phyloP scores from a whole-genome alignment of 108 stramenopile species.

The Chaetoceros muelleri region DNA sequence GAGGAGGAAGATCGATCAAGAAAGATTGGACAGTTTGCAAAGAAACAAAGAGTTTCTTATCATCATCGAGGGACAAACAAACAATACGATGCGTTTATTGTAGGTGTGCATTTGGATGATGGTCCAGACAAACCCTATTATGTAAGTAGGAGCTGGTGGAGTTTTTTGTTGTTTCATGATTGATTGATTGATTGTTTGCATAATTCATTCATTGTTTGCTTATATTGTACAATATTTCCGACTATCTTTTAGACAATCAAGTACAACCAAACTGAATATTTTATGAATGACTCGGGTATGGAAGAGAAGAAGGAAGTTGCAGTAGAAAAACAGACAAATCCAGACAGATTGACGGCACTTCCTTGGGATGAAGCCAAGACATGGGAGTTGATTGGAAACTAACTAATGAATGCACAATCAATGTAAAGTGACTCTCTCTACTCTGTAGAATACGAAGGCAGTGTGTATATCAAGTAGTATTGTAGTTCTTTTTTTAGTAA shows the following conservation, averaged over 20 bases:
- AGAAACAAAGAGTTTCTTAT: constrained; percentile 25
- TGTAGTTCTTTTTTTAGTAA: no score
- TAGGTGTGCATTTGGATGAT: constrained; percentile 31
- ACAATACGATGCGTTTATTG: constrained; percentile 14
- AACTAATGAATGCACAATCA: no score
- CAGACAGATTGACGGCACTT: constrained; percentile 22
- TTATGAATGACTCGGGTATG: constrained; percentile 12
- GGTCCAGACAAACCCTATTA: constrained; percentile 33
- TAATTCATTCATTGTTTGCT: background rate
- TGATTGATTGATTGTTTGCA: background rate
- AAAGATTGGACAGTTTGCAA: no score
- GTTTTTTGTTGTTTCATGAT: background rate
- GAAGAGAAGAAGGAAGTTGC: constrained; percentile 1
- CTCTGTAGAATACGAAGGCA: no score
- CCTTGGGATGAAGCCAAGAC: constrained; percentile 19
- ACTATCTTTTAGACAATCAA: constrained; percentile 14
- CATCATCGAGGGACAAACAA: constrained; percentile 13
- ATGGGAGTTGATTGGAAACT: constrained; percentile 11
- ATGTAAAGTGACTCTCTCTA: no score
- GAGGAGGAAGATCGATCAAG: no score
- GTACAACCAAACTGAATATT: constrained; percentile 13
- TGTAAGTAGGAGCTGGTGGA: constrained; percentile 4
- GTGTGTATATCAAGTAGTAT: no score
- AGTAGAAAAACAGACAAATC: constrained; percentile 34
- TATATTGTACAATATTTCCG: background rate